These are phyloP conservation scores for Trichoderma orchidacearum DNA, from an alignment of 495 filamentous ascomycete genomes.

Conservation along the genomic window DNA sequence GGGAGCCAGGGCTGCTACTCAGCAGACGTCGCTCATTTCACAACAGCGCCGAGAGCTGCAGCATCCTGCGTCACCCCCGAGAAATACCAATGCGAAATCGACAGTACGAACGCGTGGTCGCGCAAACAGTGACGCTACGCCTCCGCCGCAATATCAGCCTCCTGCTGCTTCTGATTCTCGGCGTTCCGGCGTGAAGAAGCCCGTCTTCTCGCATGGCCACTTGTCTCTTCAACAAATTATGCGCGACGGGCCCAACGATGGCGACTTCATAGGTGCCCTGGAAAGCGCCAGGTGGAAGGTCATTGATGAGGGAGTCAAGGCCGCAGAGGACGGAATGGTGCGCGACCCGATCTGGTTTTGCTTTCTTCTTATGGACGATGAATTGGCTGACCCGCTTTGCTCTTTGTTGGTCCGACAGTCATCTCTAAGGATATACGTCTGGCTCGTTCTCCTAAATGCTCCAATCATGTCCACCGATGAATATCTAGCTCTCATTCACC, in stretches of 20 bases:
- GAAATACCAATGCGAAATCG: conserved; percentile 24
- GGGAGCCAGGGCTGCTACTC: conserved; percentile 23
- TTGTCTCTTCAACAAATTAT: conserved; percentile 53
- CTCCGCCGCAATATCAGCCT: conserved; percentile 16
- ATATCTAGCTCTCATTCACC: conserved; percentile 83
- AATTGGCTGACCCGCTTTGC: background rate
- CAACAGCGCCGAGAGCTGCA: conserved; percentile 32
- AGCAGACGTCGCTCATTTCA: conserved; percentile 34
- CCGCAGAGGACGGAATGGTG: conserved; percentile 87
- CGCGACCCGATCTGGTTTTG: conserved; percentile 5
- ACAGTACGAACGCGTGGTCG: conserved; percentile 31
- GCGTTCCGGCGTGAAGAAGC: conserved; percentile 39
- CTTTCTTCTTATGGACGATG: background rate
- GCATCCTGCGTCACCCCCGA: conserved; percentile 9
- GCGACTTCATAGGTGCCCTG: conserved; percentile 51
- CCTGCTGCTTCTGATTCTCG: conserved; percentile 21
- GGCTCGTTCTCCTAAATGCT: conserved; percentile 81
- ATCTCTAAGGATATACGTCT: conserved; percentile 85
- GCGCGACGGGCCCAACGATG: conserved; percentile 58
- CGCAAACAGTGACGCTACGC: conserved; percentile 62
- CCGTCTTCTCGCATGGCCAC: conserved; percentile 39
- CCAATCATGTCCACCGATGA: conserved; percentile 69
- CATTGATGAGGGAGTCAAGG: conserved; percentile 63
- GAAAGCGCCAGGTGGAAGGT: conserved; percentile 65
- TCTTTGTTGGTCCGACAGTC: conserved; percentile 40